Base-by-base conservation (phyloP, 2,329 filamentous ascomycete species). In the Stagonosporopsis chrysanthemi region DNA sequence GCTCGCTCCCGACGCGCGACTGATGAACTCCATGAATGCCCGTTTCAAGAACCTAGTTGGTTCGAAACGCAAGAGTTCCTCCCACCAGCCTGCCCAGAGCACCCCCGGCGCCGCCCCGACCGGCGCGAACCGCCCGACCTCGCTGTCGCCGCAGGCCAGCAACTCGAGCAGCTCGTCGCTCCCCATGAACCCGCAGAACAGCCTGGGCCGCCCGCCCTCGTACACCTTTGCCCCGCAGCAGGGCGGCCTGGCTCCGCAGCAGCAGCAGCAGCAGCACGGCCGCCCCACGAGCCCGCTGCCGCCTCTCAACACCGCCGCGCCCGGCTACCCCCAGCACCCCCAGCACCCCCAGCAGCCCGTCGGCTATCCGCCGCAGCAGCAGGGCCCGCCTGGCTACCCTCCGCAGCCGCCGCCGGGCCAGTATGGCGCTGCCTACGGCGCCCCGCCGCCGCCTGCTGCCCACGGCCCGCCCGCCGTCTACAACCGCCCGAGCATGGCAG, bases 41-140 rank as follows among this genome's bases (percentile, higher is more conserved):
- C 87, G 89, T 80, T 86, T 91, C 78, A 90, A 90, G 83, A 85
- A 86, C 83, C 84, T 92, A 81, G 88, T 90, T 80, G 90, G 91
- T 83, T 89, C 88, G 81, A 91, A 90, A 85, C 88, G 90, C 79
- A 90, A 88, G 83, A 72, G 69, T 56, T 89, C 88, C 60, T 82
- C 82, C 68, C 83, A 81, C 75, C 81, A 77, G 75, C 76, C 76
- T 73, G 49, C 68, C 74, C 60, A 54, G 67, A 56, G 69, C 71
- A 19, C 19, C 22, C 64, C 65, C 49, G 64, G 71, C 62, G 72
- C 68, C 63, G 74, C 74, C 60, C 75, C 74, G 65, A 73, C 77
- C 56, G 70, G 75, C 65, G 36, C 46, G 24, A 74, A 77, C 58
- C 74, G 75, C 45, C 74, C 76, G 52, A 75, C 62, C 62, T 75